These are phyloP conservation scores for Thelephora aurantiotincta DNA, from an alignment of 768 basidiomycete species.

Conservation along the genomic window DNA sequence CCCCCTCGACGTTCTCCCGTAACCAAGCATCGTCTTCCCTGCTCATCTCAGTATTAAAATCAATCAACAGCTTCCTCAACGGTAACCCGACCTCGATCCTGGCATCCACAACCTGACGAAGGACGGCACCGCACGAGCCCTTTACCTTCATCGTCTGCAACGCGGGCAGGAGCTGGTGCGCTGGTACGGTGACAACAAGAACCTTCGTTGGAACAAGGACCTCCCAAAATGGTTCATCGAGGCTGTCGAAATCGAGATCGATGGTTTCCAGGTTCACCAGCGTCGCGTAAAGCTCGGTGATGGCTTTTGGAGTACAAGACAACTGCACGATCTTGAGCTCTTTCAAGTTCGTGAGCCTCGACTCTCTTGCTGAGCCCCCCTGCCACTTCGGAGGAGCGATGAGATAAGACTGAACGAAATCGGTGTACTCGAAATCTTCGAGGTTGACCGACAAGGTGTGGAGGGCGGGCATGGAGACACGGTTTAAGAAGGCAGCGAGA, in stretches of 20 bases:
- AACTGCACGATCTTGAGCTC: conserved; percentile 38
- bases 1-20: conserved; percentile 28
- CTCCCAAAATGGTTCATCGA: conserved; percentile 16
- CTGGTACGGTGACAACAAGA: neutral
- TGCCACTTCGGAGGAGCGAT: conserved; percentile 17
- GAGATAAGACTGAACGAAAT: conserved; percentile 29
- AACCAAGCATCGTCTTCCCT: conserved; percentile 37
- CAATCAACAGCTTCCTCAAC: conserved; percentile 30
- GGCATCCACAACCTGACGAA: conserved; percentile 31
- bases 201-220: conserved; percentile 9
- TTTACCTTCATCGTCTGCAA: conserved; percentile 34
- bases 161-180: conserved; percentile 26
- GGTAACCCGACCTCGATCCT: conserved; percentile 30
- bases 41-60: conserved; percentile 27
- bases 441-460: conserved; percentile 35
- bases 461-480: conserved; percentile 22
- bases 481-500: conserved; percentile 18
- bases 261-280: conserved; percentile 33
- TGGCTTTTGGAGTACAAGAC: conserved; percentile 22
- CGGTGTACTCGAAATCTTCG: conserved; percentile 37
- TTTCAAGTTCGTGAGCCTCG: conserved; percentile 34
- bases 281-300: conserved; percentile 29
- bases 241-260: conserved; percentile 22
- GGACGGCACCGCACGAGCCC: conserved; percentile 23
- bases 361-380: conserved; percentile 18